Evolutionary conservation across 1,284 basidiomycete genomes (phyloP), one percentile per base, ranked within the genome.

Genomic region (Nidula niveotomentosa): DNA sequence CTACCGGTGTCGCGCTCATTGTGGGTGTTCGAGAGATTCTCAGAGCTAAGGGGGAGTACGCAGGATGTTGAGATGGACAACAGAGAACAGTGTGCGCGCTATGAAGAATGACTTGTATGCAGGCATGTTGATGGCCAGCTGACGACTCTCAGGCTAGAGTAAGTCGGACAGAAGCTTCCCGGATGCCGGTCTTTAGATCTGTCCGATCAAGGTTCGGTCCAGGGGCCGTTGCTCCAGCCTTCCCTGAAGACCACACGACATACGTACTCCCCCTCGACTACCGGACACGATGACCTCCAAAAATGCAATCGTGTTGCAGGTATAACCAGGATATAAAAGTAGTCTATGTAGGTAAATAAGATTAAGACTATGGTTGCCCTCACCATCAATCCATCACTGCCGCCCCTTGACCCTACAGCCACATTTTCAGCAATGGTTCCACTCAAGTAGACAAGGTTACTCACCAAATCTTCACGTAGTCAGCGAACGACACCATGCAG

Each of bases 401-500:
- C 67, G 58, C 18, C 69, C 73, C 62, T 82, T 82, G 23, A 84
- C 76, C 82, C 79, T 81, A 61, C 43, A 34, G 36, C 23, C 23
- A 3, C 23, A 23, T 23, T 23, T 23, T 23, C 23, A 23, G 23
- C 23, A 23, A 23, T 23, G 23, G 23, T 23, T 23, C 23, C 23
- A 23, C 23, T 23, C 23, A 23, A 23, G 23, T 23, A 23, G 23
- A 23, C 23, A 3, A 23, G 23, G 23, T 36, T n/a, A 69, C 76
- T 36, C 57, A 79, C 90, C 90, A 92, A 58, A 75, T 80, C 71
- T 94, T 94, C 61, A 97, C 94, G 67, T 95, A 95, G 75, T 98
- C 96, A 12, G 95, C 94, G 61, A 98, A 92, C 17, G 91, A 94
- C 60, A 98, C 96, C 96, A 98, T 98, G 81, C 95, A 98, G 60